phyloP scores from a whole-genome alignment of 345 rosid genomes.

The Orychophragmus violaceus region DNA sequence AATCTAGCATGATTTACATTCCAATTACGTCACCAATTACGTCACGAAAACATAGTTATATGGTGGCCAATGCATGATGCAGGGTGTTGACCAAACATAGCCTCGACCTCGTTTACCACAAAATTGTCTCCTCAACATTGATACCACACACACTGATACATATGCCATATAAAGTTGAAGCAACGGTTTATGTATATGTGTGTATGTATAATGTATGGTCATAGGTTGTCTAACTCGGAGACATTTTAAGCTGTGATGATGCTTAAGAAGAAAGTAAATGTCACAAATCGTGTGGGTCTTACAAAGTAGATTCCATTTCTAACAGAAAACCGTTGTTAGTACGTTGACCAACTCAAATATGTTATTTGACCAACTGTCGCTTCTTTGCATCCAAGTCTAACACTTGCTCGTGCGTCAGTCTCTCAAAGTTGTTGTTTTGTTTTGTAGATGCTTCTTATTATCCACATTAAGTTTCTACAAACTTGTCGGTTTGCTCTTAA shows the following conservation, averaged over 20 bases:
- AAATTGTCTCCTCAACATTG: conserved; percentile 25
- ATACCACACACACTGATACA: neutral
- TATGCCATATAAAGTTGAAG: neutral
- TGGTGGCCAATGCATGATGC: conserved; percentile 21
- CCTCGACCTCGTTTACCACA: conserved; percentile 24
- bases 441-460: neutral
- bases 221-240: conserved; percentile 22
- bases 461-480: neutral
- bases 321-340: conserved; percentile 15
- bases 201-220: neutral
- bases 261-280: conserved; percentile 20
- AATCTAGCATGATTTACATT: too few relatives aligned
- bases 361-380: conserved; percentile 29
- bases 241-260: conserved; percentile 12
- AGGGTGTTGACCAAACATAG: conserved; percentile 23
- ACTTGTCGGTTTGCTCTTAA: neutral
- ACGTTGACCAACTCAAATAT: conserved; percentile 25
- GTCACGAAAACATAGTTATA: conserved; percentile 10
- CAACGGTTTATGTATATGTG: neutral
- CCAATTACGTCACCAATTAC: too few relatives aligned
- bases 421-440: neutral
- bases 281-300: conserved; percentile 12
- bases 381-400: neutral
- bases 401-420: neutral
- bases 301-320: neutral